Evolutionary conservation across 179 eudicot species (phyloP).

Genomic region (Silene vulgaris): DNA sequence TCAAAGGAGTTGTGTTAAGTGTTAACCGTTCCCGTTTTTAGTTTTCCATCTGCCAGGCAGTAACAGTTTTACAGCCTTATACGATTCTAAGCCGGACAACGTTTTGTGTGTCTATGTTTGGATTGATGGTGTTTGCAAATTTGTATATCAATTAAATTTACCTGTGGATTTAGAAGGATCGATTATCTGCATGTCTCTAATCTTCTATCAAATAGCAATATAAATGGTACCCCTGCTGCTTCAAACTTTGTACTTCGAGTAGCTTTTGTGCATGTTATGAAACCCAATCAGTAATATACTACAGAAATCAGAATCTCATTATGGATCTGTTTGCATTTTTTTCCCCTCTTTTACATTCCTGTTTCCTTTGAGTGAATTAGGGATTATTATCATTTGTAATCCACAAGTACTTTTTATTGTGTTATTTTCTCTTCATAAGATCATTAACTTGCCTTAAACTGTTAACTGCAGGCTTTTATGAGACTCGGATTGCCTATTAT

Average conservation of each 20-base stretch:
- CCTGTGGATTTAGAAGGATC: background rate
- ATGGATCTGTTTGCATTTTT: too few relatives aligned
- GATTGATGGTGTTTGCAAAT: background rate
- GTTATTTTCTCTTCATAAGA: background rate
- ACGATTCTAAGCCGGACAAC: too few relatives aligned
- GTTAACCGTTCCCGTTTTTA: too few relatives aligned
- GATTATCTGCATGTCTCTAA: background rate
- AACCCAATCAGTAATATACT: background rate
- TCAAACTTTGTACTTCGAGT: too few relatives aligned
- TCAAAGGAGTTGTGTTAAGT: too few relatives aligned
- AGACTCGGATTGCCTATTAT: constrained; percentile 86
- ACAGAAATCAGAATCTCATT: too few relatives aligned
- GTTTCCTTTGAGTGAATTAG: too few relatives aligned
- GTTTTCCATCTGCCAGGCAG: too few relatives aligned
- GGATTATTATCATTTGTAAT: too few relatives aligned
- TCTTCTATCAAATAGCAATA: background rate
- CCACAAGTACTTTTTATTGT: background rate
- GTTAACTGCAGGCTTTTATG: constrained; percentile 74
- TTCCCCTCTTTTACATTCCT: too few relatives aligned
- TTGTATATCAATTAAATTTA: background rate
- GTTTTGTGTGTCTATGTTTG: background rate
- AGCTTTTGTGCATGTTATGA: background rate
- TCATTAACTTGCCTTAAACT: constrained; percentile 15
- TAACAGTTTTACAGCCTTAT: too few relatives aligned
- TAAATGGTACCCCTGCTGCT: background rate